Evolutionary conservation across 1,284 basidiomycete species (phyloP), one percentile per base, ranked within the genome.

Genomic region (Anthracocystis panici-leucophaei): DNA sequence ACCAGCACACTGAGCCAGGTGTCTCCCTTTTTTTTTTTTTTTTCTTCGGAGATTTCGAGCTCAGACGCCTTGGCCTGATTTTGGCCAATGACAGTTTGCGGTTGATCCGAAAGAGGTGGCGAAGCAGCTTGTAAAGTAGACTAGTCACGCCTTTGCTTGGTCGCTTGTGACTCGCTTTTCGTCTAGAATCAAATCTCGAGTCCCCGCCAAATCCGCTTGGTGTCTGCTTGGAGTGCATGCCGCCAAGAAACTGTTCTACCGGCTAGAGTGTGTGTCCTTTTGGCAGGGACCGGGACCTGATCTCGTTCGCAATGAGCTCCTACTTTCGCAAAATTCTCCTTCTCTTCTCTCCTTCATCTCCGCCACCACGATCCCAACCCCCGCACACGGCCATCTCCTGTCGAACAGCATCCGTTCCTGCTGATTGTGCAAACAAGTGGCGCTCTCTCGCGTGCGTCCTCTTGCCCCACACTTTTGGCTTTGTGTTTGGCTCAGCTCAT

Each of bases 281-380:
- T 38, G 11, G 33, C 33, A 33, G 12, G 33, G 12, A 33, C 33
- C 29, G 8, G 33, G 33, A 33, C 33, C 33, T 33, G 33, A 33
- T 33, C 7, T 33, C 10, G 8, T 33, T 38, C 14, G 14, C 12
- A 38, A 38, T 2, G 35, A 38, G 35, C 12, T 38, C 35, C 35
- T 7, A 38, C 45, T 25, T 29, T 29, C 46, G 46, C 46, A n/a
- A n/a, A 48, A n/a, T 12, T 48, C 46, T 38, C 35, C 14, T n/a
- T 48, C 12, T n/a, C 27, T 48, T 16, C n/a, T 11, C 35, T 48
- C 18, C 27, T 29, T 29, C 35, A 2, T 38, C 14, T 38, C 46
- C 46, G 23, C 46, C 46, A 48, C 46, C 46, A 48, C 46, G 46
- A 29, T 27, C 45, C 45, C 45, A 46, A n/a, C n/a, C 45, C 35